These are phyloP conservation scores for Yarrowia yakushimensis DNA, from an alignment of 805 yeast genomes.

Conservation along the genomic window DNA sequence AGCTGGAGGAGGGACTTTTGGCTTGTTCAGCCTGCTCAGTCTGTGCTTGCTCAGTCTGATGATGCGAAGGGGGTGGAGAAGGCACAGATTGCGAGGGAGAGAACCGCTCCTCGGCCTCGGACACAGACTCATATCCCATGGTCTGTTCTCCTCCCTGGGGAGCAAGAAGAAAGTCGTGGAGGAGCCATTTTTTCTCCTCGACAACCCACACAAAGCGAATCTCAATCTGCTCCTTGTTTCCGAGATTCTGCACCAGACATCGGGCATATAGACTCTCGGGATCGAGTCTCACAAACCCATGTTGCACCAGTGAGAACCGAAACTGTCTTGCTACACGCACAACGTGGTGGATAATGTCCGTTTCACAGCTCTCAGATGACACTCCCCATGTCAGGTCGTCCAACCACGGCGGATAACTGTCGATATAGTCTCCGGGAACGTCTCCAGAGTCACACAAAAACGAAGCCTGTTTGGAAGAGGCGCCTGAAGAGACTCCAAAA, in stretches of 20 bases:
- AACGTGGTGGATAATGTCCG: not conserved
- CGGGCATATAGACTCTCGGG: constrained; percentile 7
- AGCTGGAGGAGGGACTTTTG: not conserved
- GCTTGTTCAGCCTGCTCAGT: not conserved
- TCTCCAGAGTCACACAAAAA: not conserved
- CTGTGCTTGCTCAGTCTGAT: not conserved
- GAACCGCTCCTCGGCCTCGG: constrained; percentile 16
- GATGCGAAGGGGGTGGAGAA: constrained; percentile 7
- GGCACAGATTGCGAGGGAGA: not conserved
- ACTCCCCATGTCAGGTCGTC: constrained; percentile 17
- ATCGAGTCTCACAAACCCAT: constrained; percentile 14
- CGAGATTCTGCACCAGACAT: constrained; percentile 20
- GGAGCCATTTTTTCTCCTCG: constrained; percentile 13
- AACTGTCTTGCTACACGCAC: not conserved
- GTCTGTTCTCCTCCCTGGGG: not conserved
- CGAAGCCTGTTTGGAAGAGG: not conserved
- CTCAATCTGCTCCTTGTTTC: constrained; percentile 6
- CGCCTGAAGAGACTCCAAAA: not conserved
- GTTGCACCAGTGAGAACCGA: not conserved
- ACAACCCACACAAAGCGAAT: constrained; percentile 16
- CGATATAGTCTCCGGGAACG: not conserved
- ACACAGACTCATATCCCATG: not conserved
- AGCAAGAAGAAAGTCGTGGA: not conserved
- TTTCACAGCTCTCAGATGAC: not conserved
- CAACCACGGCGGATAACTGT: constrained; percentile 13